Conservation (phyloP, 1,284 basidiomycete species). For the Marasmius oreades region DNA sequence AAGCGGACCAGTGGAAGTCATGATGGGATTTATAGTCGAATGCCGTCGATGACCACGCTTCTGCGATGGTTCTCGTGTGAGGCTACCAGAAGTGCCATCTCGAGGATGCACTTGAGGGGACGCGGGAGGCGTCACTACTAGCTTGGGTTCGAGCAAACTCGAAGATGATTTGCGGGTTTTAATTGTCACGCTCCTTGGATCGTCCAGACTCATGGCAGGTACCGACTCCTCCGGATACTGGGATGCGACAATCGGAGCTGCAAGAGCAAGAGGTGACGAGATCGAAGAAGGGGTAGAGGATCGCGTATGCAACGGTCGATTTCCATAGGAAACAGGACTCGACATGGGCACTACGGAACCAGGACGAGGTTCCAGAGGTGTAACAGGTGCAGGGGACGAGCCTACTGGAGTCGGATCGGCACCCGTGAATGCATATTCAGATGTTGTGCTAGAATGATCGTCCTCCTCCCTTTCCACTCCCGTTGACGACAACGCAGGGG, state of each 20-base stretch:
- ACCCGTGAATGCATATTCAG: slow-evolving; percentile 59
- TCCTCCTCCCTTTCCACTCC: slow-evolving; percentile 30
- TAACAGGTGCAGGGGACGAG: slow-evolving; percentile 50
- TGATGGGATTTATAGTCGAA: slow-evolving; percentile 66
- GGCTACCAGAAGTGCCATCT: slow-evolving; percentile 37
- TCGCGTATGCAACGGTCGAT: slow-evolving; percentile 61
- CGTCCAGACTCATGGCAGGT: slow-evolving; percentile 62
- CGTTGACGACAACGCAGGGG: background rate
- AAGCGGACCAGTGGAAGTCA: slow-evolving; percentile 65
- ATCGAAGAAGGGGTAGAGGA: slow-evolving; percentile 83
- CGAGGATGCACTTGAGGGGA: slow-evolving; percentile 66
- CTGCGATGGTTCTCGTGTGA: slow-evolving; percentile 42
- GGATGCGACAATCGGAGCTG: slow-evolving; percentile 76
- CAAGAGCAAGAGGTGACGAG: slow-evolving; percentile 77
- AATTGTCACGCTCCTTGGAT: slow-evolving; percentile 36
- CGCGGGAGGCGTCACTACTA: slow-evolving; percentile 68
- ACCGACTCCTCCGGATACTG: slow-evolving; percentile 50
- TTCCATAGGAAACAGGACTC: slow-evolving; percentile 31
- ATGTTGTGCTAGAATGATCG: slow-evolving; percentile 58
- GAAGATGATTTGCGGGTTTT: slow-evolving; percentile 60
- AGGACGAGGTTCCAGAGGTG: slow-evolving; percentile 26
- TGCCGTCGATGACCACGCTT: slow-evolving; percentile 64
- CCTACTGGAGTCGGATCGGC: slow-evolving; percentile 67
- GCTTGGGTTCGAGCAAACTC: slow-evolving; percentile 64
- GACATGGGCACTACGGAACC: slow-evolving; percentile 26